phyloP scores from a whole-genome alignment of 192 early-diverging fungal species.

The Podila clonocystis region DNA sequence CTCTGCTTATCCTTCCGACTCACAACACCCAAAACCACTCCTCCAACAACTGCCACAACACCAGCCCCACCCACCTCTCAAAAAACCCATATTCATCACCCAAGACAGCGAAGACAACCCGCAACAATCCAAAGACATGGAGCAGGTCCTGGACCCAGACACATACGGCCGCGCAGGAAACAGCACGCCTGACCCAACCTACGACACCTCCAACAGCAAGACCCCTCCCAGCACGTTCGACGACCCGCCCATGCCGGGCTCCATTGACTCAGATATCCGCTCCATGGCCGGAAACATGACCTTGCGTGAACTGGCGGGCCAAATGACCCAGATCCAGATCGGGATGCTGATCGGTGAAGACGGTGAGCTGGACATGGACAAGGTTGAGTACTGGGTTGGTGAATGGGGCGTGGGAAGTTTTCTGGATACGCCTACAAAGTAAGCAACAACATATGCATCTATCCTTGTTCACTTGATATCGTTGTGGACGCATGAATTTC shows the following conservation, averaged over 20 bases:
- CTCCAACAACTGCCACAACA: neutral
- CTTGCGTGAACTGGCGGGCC: slow-evolving; percentile 67
- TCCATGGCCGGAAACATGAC: slow-evolving; percentile 55
- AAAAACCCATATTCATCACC: neutral
- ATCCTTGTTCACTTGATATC: neutral
- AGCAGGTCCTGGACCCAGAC: slow-evolving; percentile 25
- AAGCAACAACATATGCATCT: slow-evolving; percentile 10
- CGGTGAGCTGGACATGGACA: slow-evolving; percentile 60
- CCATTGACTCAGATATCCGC: slow-evolving; percentile 62
- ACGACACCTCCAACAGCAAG: neutral
- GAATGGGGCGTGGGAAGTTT: slow-evolving; percentile 71
- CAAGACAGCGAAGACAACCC: slow-evolving; percentile 16
- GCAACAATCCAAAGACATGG: slow-evolving; percentile 6
- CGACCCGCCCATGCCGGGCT: neutral
- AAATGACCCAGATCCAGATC: slow-evolving; percentile 74
- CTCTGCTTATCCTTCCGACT: no score
- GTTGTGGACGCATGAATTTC: neutral
- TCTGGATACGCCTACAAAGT: slow-evolving; percentile 67
- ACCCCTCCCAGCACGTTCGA: neutral
- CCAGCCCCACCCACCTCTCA: neutral
- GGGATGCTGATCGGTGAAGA: slow-evolving; percentile 63
- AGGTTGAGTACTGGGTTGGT: slow-evolving; percentile 63
- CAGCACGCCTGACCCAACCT: neutral
- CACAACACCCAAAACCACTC: no score
- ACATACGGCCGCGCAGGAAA: slow-evolving; percentile 7